phyloP scores from a whole-genome alignment of 345 rosid species.

The Citrus maxima region DNA sequence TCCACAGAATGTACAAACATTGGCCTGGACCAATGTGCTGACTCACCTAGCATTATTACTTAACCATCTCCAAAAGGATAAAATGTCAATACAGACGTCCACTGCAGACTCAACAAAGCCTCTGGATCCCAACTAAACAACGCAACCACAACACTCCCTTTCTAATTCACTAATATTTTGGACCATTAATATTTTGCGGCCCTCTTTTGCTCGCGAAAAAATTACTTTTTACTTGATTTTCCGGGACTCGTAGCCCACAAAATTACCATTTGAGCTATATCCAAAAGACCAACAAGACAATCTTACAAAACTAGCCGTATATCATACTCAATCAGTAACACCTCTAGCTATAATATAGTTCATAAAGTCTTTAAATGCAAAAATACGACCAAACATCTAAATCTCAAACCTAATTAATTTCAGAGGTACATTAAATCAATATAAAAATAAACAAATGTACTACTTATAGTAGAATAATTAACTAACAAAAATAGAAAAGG shows the following conservation, averaged over 20 bases:
- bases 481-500: constrained; percentile 2
- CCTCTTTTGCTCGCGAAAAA: background rate
- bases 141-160: background rate
- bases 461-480: background rate
- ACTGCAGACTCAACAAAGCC: background rate
- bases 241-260: background rate
- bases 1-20: background rate
- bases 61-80: background rate
- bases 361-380: background rate
- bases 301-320: background rate
- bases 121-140: background rate
- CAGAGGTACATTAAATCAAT: constrained; percentile 1
- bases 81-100: background rate
- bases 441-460: constrained; percentile 5
- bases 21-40: background rate
- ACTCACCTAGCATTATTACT: background rate
- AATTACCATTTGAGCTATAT: background rate
- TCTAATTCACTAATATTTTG: background rate
- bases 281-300: background rate
- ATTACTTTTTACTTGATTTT: background rate
- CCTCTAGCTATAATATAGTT: background rate
- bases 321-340: background rate
- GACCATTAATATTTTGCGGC: background rate
- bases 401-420: constrained; percentile 17
- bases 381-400: background rate